These are phyloP conservation scores for Pezizomycotina sp. DNA, from an alignment of 2,329 filamentous ascomycete genomes.

Conservation along the genomic window DNA sequence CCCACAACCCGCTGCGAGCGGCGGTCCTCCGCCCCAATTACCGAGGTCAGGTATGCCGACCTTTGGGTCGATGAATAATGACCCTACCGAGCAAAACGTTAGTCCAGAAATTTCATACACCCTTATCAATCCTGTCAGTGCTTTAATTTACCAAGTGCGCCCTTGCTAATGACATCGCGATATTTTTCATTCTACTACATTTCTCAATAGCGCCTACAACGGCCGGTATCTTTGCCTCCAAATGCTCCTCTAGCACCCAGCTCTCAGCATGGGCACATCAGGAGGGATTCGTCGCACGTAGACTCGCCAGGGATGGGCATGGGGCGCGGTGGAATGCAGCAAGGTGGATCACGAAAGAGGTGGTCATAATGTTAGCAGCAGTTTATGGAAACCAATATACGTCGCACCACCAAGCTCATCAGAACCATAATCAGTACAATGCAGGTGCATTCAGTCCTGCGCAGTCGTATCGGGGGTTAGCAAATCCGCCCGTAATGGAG, in stretches of 20 bases:
- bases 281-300: slow-evolving; percentile 78
- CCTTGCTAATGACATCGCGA: slow-evolving; percentile 57
- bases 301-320: slow-evolving; percentile 37
- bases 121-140: slow-evolving; percentile 54
- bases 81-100: slow-evolving; percentile 9
- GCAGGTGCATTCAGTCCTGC: slow-evolving; percentile 17
- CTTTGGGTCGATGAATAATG: slow-evolving; percentile 20
- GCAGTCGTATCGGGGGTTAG: slow-evolving; percentile 29
- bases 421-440: slow-evolving; percentile 17
- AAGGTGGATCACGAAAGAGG: slow-evolving; percentile 27
- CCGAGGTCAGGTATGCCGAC: slow-evolving; percentile 19
- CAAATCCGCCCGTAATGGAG: slow-evolving; percentile 29
- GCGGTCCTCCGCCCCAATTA: slow-evolving; percentile 60
- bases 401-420: slow-evolving; percentile 21
- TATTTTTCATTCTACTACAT: slow-evolving; percentile 20
- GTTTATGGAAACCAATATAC: slow-evolving; percentile 37
- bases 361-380: slow-evolving; percentile 40
- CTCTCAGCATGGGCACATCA: slow-evolving; percentile 54
- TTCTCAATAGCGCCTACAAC: slow-evolving; percentile 44
- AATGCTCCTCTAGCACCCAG: slow-evolving; percentile 41
- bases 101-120: too few relatives aligned
- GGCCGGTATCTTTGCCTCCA: slow-evolving; percentile 45
- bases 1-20: slow-evolving; percentile 67
- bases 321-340: slow-evolving; percentile 32
- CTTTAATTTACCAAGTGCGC: slow-evolving; percentile 55